Base-by-base conservation (phyloP, 129 eudicot genomes). In the Solidago caesia region DNA sequence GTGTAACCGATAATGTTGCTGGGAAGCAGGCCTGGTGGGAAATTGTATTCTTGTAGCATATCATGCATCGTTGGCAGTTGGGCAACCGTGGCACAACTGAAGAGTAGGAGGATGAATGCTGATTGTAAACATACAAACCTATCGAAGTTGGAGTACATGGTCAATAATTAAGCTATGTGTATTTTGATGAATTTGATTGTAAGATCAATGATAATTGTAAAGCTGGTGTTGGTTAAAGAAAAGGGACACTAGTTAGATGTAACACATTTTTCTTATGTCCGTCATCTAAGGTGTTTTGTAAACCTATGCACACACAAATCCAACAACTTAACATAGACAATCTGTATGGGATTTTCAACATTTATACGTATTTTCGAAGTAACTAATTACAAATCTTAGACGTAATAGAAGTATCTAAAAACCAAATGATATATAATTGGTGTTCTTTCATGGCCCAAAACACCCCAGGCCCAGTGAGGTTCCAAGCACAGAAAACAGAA, bases 11-110 rank as follows among this genome's bases (percentile, higher is more conserved):
- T 77, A 56, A 75, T 82, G 65, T 85, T 85, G 16, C 47, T 46
- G 10, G 88, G 88, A 33, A 85, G 83, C 41, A 85, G 74, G 3
- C 85, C 85, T 8, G 70, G 63, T 7, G 85, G 88, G 49, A 85
- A 78, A 66, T 85, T 81, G 73, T 85, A 81, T 9, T 68, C 77
- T 71, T 73, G 41, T 16, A 85, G 68, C n/a, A 57, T 79, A 2
- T 84, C 81, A 11, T 84, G 77, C 5, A 79, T 85, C 15, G 88
- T 45, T 15, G 80, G 85, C 3, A 42, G 44, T 52, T 42, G 67
- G 77, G 44, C 14, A 70, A 56, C 14, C 8, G 73, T 1, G 79
- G 72, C 14, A 51, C 79, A 7, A 29, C 10, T 25, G 39, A 25
- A 29, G 12, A 15, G 41, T 41, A 61, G 61, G 70, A 46, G 70